phyloP scores from a whole-genome alignment of 331 rosid genomes.

The Saraca asoca region DNA sequence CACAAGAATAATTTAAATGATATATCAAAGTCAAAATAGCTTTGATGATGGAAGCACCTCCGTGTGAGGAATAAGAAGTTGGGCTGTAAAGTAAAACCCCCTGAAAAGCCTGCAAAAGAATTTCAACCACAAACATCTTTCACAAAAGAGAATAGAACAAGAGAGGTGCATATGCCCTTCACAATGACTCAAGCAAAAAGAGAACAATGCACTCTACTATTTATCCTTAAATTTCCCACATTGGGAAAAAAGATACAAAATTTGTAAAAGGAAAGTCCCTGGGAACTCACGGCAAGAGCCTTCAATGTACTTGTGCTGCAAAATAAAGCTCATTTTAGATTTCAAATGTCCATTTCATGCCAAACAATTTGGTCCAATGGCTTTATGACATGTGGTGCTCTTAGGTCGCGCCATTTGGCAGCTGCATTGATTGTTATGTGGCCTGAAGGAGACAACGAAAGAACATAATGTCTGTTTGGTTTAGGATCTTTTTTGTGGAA shows the following conservation, averaged over 20 bases:
- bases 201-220: constrained; percentile 1
- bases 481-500: constrained; percentile 38
- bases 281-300: constrained; percentile 30
- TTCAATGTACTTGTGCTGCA: constrained; percentile 14
- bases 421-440: constrained; percentile 14
- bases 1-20: constrained; percentile 25
- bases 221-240: constrained; percentile 53
- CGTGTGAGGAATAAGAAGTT: constrained; percentile 44
- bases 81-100: constrained; percentile 49
- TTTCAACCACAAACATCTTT: constrained; percentile 33
- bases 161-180: constrained; percentile 37
- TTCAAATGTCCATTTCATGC: constrained; percentile 37
- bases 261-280: constrained; percentile 32
- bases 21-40: constrained; percentile 32
- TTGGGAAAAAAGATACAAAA: constrained; percentile 33
- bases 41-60: constrained; percentile 37
- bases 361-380: constrained; percentile 12
- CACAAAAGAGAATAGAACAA: background rate
- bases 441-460: constrained; percentile 46
- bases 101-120: constrained; percentile 15
- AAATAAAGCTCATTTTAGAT: constrained; percentile 26
- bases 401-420: constrained; percentile 44
- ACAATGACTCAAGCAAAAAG: constrained; percentile 26
- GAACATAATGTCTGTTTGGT: constrained; percentile 28
- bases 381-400: constrained; percentile 34